phyloP scores from a whole-genome alignment of 257 asterid genomes.

The Nicotiana noctiflora region DNA sequence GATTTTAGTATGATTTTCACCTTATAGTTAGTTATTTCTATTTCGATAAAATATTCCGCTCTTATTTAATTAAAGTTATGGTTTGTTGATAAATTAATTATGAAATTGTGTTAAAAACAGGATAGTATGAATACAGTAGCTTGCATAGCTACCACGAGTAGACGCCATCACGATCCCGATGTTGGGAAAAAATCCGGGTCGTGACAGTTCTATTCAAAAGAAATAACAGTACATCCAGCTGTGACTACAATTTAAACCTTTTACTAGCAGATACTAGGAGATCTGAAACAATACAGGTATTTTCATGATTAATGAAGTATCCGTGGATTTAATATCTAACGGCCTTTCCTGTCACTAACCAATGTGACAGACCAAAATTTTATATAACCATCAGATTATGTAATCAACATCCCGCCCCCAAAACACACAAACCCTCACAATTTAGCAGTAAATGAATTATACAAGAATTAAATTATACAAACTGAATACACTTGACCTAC shows the following conservation, averaged over 20 bases:
- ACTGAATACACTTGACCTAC: not conserved
- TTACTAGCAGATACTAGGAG: not conserved
- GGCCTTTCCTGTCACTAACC: not conserved
- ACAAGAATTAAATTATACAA: not conserved
- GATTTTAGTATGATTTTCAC: no score
- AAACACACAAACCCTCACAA: not conserved
- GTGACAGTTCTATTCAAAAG: not conserved
- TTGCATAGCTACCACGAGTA: no score
- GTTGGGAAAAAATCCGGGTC: no score
- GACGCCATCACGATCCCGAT: no score
- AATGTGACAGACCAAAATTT: not conserved
- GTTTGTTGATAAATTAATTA: no score
- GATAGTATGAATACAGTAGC: no score
- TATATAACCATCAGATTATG: not conserved
- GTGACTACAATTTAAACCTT: not conserved
- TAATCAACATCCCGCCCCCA: not conserved
- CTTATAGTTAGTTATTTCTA: no score
- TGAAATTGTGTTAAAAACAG: no score
- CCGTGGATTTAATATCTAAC: not conserved
- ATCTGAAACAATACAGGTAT: not conserved
- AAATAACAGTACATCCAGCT: not conserved
- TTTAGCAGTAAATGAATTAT: conserved; percentile 5
- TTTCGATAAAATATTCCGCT: no score
- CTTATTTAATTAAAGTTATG: no score
- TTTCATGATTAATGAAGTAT: not conserved